Evolutionary conservation across 2,329 filamentous ascomycete species (phyloP).

Genomic region (Xylaria sp.): DNA sequence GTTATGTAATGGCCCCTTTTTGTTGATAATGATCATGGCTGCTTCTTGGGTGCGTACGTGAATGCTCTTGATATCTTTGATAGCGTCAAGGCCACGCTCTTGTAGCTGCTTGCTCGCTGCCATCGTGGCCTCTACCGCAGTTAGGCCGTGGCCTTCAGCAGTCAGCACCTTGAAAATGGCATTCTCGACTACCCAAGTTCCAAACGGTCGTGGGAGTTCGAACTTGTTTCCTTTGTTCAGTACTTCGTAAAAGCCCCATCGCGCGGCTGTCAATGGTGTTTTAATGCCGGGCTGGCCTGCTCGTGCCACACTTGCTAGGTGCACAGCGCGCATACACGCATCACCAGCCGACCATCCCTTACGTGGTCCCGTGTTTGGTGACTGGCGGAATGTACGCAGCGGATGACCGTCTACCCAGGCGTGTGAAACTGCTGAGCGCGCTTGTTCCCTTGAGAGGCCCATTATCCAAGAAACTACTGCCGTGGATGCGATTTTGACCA

Average conservation of each 20-base stretch:
- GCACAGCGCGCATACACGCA: slow-evolving; percentile 54
- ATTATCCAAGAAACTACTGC: slow-evolving; percentile 53
- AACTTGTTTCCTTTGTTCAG: slow-evolving; percentile 36
- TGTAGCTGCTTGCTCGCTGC: slow-evolving; percentile 27
- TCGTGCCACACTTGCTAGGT: slow-evolving; percentile 48
- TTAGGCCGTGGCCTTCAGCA: slow-evolving; percentile 38
- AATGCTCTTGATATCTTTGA: slow-evolving; percentile 35
- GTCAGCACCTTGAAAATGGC: slow-evolving; percentile 38
- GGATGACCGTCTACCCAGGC: slow-evolving; percentile 54
- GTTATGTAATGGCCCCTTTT: slow-evolving; percentile 38
- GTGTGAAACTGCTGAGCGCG: slow-evolving; percentile 51
- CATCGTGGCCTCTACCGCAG: slow-evolving; percentile 36
- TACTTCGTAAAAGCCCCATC: slow-evolving; percentile 52
- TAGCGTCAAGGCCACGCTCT: slow-evolving; percentile 26
- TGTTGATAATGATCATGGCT: slow-evolving; percentile 40
- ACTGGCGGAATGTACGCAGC: slow-evolving; percentile 49
- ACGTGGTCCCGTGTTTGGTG: slow-evolving; percentile 50
- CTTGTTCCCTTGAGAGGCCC: slow-evolving; percentile 49
- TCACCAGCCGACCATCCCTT: slow-evolving; percentile 57
- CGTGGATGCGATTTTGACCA: slow-evolving; percentile 55
- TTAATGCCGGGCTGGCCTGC: slow-evolving; percentile 40
- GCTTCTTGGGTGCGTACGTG: slow-evolving; percentile 33
- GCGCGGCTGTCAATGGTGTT: slow-evolving; percentile 46
- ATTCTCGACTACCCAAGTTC: slow-evolving; percentile 44
- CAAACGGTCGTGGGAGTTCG: slow-evolving; percentile 38